Evolutionary conservation across 768 basidiomycete genomes (phyloP), one percentile per base, ranked within the genome.

Genomic region (Suillus cothurnatus): DNA sequence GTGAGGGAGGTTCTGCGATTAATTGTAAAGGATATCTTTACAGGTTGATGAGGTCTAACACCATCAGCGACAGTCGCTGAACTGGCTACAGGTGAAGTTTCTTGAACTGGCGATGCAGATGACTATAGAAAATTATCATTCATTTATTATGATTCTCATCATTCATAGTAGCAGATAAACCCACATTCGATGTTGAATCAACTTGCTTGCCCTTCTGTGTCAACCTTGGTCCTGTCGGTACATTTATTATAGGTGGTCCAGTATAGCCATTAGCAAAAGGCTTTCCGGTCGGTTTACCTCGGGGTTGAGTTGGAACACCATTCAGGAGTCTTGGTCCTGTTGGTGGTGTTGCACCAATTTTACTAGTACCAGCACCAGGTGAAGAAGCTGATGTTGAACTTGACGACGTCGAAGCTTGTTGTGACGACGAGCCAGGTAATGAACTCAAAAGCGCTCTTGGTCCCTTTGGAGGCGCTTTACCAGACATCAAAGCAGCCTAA

Each of bases 391-490:
- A 73, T 52, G 75, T 72, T 31, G 81, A 69, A 64, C 80, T 68
- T 62, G 75, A 65, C 56, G 77, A 71, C 65, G 79, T 62, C 57
- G 80, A 72, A 32, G 79, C 70, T 50, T 71, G 73, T 23, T 67
- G 72, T 66, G 67, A 67, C 64, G 70, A 67, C 21, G 78, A 59
- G 15, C 66, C 63, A 36, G 79, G 79, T 14, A 80, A 69, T 45
- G 82, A 77, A 65, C 84, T 85, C 67, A 86, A 71, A 66, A 93
- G 81, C 53, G 91, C 91, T 66, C 91, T 80, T 55, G 91, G 91
- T 63, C 90, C 91, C 69, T 82, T 84, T 69, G 91, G 91, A 70
- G 91, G 91, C 61, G 85, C 87, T 80, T 89, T 91, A 73, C 90
- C 89, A 77, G 90, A 91, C 91, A 92, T 91, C 66, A 67, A 59